Evolutionary conservation across 2,329 filamentous ascomycete genomes (phyloP).

Genomic region (Dothistroma septosporum): DNA sequence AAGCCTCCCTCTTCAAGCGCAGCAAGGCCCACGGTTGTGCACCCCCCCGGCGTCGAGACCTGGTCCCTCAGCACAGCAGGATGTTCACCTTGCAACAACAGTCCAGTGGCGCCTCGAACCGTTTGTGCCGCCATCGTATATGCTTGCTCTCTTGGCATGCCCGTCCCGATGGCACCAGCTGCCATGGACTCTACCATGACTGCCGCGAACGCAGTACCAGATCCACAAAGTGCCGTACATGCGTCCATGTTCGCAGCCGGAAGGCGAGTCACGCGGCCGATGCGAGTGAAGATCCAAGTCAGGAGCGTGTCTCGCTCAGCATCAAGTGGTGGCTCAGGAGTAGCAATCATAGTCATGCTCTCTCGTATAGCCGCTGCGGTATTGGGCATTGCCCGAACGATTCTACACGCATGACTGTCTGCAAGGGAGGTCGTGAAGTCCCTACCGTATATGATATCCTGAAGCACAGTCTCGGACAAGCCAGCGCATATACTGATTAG

Average conservation of each 20-base stretch:
- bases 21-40: slow-evolving; percentile 69
- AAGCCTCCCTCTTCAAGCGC: slow-evolving; percentile 70
- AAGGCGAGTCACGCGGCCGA: slow-evolving; percentile 66
- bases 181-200: slow-evolving; percentile 71
- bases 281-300: slow-evolving; percentile 71
- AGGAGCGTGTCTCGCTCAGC: slow-evolving; percentile 54
- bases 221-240: slow-evolving; percentile 68
- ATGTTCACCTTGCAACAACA: slow-evolving; percentile 67
- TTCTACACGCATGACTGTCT: slow-evolving; percentile 53
- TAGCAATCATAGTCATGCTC: slow-evolving; percentile 74
- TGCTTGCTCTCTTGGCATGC: slow-evolving; percentile 67
- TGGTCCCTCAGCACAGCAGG: slow-evolving; percentile 71
- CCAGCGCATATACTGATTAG: slow-evolving; percentile 79
- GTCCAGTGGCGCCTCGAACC: slow-evolving; percentile 66
- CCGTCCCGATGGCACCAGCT: slow-evolving; percentile 76
- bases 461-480: slow-evolving; percentile 60
- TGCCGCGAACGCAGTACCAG: slow-evolving; percentile 71
- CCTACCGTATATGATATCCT: slow-evolving; percentile 55
- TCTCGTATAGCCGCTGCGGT: slow-evolving; percentile 74
- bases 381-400: slow-evolving; percentile 82
- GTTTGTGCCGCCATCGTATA: slow-evolving; percentile 74
- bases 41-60: slow-evolving; percentile 72
- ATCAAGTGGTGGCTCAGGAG: slow-evolving; percentile 55
- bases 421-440: slow-evolving; percentile 42
- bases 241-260: slow-evolving; percentile 67